A percentile compares a stretch with the other conserved stretches of the same genome.
Conservation (phyloP, 495 filamentous ascomycete genomes). For the Xylaria castorea region DNA sequence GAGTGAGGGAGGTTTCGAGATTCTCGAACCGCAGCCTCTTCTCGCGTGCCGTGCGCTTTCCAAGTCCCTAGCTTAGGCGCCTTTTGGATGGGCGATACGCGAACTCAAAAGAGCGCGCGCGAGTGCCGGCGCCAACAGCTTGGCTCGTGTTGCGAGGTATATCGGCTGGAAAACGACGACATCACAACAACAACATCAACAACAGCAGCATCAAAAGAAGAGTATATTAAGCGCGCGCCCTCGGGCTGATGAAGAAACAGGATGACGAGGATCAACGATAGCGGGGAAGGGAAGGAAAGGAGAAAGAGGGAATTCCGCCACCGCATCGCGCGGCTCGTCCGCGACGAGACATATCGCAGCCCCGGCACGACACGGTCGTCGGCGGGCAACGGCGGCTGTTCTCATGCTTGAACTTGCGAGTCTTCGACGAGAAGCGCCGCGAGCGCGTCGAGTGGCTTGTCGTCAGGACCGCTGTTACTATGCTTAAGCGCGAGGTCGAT, state of each 20-base stretch:
- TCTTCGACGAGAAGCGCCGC: conserved; percentile 33
- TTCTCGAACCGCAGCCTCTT: conserved; percentile 43
- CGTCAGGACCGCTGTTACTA: conserved; percentile 58
- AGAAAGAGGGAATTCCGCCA: conserved; percentile 30
- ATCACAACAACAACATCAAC: no score
- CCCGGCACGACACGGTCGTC: conserved; percentile 31
- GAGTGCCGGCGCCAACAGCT: conserved; percentile 36
- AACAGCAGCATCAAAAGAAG: not conserved
- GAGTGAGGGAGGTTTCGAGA: conserved; percentile 43
- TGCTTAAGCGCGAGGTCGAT: conserved; percentile 67
- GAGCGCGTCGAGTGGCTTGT: conserved; percentile 53
- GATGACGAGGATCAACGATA: not conserved
- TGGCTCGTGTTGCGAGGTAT: conserved; percentile 42
- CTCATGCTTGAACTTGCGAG: conserved; percentile 49
- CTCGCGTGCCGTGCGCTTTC: conserved; percentile 50
- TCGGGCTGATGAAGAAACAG: conserved; percentile 28
- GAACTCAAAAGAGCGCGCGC: conserved; percentile 42
- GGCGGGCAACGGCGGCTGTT: conserved; percentile 62
- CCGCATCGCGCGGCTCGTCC: conserved; percentile 54
- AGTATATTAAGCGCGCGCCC: conserved; percentile 7
- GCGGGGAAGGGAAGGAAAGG: conserved; percentile 2
- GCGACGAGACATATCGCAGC: conserved; percentile 51
- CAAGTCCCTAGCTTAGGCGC: conserved; percentile 41
- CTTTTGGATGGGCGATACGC: conserved; percentile 62
- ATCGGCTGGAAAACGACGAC: conserved; percentile 34